Conservation (phyloP, 768 basidiomycete species). For the Exidia glandulosa region DNA sequence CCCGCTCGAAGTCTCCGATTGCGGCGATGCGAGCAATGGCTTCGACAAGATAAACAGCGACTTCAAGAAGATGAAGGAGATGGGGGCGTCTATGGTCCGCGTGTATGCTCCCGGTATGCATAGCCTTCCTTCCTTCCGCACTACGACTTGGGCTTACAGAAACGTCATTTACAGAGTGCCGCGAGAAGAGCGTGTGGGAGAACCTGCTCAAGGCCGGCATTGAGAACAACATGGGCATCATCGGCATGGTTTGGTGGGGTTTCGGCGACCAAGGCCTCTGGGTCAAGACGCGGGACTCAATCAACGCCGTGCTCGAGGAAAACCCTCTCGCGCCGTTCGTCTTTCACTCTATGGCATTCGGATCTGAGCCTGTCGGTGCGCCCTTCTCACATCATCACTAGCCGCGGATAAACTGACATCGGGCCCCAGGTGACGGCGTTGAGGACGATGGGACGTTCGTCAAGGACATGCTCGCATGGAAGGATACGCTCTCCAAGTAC, state of each 20-base stretch:
- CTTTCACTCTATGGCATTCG: constrained; percentile 11
- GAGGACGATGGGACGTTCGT: constrained; percentile 5
- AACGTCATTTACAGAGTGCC: constrained; percentile 2
- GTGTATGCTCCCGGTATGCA: background rate
- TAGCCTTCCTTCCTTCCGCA: background rate
- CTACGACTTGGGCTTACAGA: background rate
- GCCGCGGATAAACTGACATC: background rate
- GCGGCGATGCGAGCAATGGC: constrained; percentile 1
- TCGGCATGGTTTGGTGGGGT: constrained; percentile 5
- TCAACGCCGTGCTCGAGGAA: constrained; percentile 6
- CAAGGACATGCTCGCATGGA: constrained; percentile 5
- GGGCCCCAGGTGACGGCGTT: constrained; percentile 2
- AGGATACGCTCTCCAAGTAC: constrained; percentile 4
- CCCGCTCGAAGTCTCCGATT: background rate
- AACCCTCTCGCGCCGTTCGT: constrained; percentile 9
- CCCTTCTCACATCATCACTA: background rate
- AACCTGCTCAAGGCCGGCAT: constrained; percentile 3
- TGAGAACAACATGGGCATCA: constrained; percentile 1
- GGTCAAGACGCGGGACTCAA: constrained; percentile 2
- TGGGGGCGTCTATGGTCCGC: constrained; percentile 6
- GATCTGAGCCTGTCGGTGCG: constrained; percentile 9
- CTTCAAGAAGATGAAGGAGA: constrained; percentile 4
- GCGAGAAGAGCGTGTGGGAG: constrained; percentile 3
- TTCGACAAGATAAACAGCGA: background rate
- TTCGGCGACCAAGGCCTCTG: constrained; percentile 2